Evolutionary conservation across 257 asterid genomes (phyloP).

Genomic region (Perilla frutescens): DNA sequence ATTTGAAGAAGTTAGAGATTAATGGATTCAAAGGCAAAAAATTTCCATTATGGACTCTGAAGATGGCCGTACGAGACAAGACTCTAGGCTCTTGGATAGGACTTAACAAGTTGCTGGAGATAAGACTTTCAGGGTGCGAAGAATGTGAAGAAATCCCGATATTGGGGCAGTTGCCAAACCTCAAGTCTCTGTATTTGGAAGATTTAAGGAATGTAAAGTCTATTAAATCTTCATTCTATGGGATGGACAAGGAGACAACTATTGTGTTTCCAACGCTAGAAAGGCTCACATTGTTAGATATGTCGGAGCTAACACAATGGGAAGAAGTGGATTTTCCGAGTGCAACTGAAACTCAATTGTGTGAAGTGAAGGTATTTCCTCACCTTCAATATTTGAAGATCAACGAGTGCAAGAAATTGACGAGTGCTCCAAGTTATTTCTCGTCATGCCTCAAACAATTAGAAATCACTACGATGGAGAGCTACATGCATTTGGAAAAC

Average conservation of each 20-base stretch:
- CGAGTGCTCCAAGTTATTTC: too few relatives aligned
- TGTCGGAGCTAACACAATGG: not conserved
- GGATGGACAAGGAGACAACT: not conserved
- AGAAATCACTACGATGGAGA: too few relatives aligned
- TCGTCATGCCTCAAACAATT: too few relatives aligned
- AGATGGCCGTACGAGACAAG: not conserved
- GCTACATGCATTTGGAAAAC: not conserved
- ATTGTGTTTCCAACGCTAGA: conserved; percentile 8
- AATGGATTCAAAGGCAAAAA: not conserved
- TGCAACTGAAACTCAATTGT: not conserved
- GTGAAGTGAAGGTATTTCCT: not conserved
- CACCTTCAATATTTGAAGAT: not conserved
- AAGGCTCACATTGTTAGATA: not conserved
- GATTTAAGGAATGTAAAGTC: not conserved
- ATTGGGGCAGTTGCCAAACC: conserved; percentile 3
- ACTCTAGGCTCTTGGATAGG: not conserved
- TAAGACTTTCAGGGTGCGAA: not conserved
- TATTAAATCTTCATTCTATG: not conserved
- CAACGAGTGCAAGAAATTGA: not conserved
- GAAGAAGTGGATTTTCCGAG: not conserved
- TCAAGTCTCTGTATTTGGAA: not conserved
- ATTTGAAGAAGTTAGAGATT: not conserved
- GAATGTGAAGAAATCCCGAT: conserved; percentile 8
- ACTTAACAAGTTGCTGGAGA: not conserved
- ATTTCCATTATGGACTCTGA: conserved; percentile 13